phyloP scores from a whole-genome alignment of 169 alveolate species.

The Cryptosporidium tyzzeri region DNA sequence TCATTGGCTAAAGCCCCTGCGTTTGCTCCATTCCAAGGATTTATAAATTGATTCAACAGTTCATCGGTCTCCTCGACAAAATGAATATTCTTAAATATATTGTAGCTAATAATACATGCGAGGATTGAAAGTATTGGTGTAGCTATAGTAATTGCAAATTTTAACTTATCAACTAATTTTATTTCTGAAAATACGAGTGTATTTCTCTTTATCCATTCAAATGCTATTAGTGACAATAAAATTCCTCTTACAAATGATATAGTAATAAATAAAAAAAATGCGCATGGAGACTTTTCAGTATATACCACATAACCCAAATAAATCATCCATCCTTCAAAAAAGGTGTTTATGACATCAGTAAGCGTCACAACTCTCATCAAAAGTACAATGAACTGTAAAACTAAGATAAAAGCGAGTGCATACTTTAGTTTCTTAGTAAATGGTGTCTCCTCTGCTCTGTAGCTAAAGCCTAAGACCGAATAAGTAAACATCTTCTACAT shows the following conservation, averaged over 20 bases:
- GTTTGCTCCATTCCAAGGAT: slow-evolving; percentile 33
- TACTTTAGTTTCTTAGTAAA: slow-evolving; percentile 30
- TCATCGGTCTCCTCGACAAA: slow-evolving; percentile 61
- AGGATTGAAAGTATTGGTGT: slow-evolving; percentile 55
- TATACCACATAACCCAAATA: slow-evolving; percentile 69
- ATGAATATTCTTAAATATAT: slow-evolving; percentile 52
- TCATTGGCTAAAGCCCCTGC: slow-evolving; percentile 9
- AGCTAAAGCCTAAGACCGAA: slow-evolving; percentile 33
- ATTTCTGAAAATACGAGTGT: neutral
- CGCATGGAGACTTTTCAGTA: slow-evolving; percentile 63
- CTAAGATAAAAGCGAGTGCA: slow-evolving; percentile 39
- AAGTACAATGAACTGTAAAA: slow-evolving; percentile 20
- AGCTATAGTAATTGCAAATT: slow-evolving; percentile 13
- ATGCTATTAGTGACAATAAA: neutral
- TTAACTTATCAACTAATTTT: neutral
- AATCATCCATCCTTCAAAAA: slow-evolving; percentile 55
- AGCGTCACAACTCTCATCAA: slow-evolving; percentile 27
- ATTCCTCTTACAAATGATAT: slow-evolving; percentile 66
- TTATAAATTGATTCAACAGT: slow-evolving; percentile 13
- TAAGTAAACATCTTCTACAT: slow-evolving; percentile 36
- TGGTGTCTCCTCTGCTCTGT: slow-evolving; percentile 68
- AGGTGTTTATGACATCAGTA: slow-evolving; percentile 36
- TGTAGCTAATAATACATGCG: slow-evolving; percentile 48
- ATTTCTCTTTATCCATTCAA: slow-evolving; percentile 58
- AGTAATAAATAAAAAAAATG: slow-evolving; percentile 50